Base-by-base conservation (phyloP, 495 filamentous ascomycete species). In the Bathelium albidoporum region DNA sequence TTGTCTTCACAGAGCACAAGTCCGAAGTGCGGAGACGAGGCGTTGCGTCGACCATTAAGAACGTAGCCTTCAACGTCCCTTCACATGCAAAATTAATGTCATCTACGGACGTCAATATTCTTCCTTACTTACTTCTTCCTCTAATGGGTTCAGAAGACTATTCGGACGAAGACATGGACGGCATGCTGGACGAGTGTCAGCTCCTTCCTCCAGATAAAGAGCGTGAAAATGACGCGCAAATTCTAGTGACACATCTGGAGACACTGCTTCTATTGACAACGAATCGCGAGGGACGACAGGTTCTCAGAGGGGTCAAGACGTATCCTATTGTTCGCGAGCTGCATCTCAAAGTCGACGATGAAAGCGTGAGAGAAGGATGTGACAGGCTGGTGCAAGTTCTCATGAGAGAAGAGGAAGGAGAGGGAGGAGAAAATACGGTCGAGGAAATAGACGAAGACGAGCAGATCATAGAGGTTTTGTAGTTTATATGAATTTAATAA, bases 1-100 rank as follows among this genome's bases (percentile, higher is more conserved):
- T 85, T 39, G 90, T 97, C 43, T 96, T 97, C 74, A 96, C 92
- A 2, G 90, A 94, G 74, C 90, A 96, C 73, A 78, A 82, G 65
- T 89, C 88, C 24, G 76, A 83, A 32, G 82, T 96, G 32, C 84
- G 93, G 62, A 79, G 93, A 63, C 91, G 88, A 67, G 94, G 94
- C 10, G 90, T 96, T 32, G 92, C 95, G n/a, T 89, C 85, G 31
- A 89, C 89, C 18, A 89, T 97, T 68, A 96, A 96, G 75, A 96
- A 95, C 70, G 85, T 86, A 36, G 83, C 87, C 62, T 87, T 87
- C 64, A 85, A 91, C 64, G 70, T 94, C 11, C 71, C 83, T 52
- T 83, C 86, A 0, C 91, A 96, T 68, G 75, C 82, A 0, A 76
- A 78, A 22, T 86, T 96, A 20, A 75, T 95, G 34, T 26, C 58